Percentiles rank a stretch among this genome's conserved stretches.
Conservation (phyloP, 1,139 yeast species). For the Pichia terricola region DNA sequence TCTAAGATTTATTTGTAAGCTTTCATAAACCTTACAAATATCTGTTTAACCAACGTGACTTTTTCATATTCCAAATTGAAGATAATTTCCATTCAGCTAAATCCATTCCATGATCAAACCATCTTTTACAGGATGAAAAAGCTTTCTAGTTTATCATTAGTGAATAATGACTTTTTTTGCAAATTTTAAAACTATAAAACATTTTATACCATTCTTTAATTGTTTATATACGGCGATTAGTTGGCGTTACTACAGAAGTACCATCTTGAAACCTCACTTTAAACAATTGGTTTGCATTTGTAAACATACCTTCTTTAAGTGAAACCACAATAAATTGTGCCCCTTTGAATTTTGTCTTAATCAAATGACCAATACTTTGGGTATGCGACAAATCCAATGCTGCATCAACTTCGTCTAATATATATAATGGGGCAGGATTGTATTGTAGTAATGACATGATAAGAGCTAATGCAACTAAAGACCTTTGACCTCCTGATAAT, state of each 20-base stretch:
- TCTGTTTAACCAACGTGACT: no score
- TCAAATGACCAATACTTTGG: conserved; percentile 92
- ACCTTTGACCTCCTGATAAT: conserved; percentile 94
- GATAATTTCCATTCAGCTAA: no score
- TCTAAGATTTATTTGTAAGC: no score
- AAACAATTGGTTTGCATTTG: conserved; percentile 91
- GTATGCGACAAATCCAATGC: conserved; percentile 96
- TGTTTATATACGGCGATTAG: conserved; percentile 15
- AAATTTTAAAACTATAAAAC: background rate
- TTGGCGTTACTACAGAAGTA: conserved; percentile 77
- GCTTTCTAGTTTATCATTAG: no score
- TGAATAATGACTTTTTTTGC: no score
- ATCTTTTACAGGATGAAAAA: no score
- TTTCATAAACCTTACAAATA: no score
- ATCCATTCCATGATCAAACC: no score
- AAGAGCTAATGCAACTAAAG: conserved; percentile 81
- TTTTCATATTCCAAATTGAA: no score
- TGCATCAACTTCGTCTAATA: conserved; percentile 99
- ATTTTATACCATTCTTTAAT: background rate
- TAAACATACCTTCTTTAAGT: conserved; percentile 95
- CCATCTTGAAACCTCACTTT: conserved; percentile 95
- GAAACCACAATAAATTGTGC: conserved; percentile 96
- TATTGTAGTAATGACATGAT: conserved; percentile 95
- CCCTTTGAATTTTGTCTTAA: conserved; percentile 89
- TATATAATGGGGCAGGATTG: conserved; percentile 94